Conservation (phyloP, 352 stramenopile genomes). For the Hyaloperonospora arabidopsidis region DNA sequence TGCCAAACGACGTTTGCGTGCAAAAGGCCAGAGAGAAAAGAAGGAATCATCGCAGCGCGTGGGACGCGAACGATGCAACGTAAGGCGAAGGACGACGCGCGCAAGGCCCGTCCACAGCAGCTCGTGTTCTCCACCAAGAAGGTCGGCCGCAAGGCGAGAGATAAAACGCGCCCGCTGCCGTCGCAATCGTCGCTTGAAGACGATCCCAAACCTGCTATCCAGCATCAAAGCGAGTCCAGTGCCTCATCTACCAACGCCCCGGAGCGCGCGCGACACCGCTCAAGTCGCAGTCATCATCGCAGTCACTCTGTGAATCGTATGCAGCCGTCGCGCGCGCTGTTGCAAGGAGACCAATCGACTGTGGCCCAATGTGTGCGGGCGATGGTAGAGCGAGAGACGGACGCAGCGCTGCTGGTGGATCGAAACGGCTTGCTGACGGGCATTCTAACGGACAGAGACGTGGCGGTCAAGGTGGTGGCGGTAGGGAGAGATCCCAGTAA, state of each 20-base stretch:
- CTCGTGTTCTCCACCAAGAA: constrained; percentile 70
- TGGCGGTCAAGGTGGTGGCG: constrained; percentile 90
- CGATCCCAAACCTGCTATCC: constrained; percentile 3
- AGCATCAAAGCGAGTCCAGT: constrained; percentile 7
- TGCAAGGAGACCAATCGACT: constrained; percentile 63
- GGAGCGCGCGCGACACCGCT: constrained; percentile 14
- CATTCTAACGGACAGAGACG: constrained; percentile 95
- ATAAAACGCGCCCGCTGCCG: constrained; percentile 1
- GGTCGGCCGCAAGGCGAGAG: constrained; percentile 26
- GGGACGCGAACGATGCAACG: constrained; percentile 15
- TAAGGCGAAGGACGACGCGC: constrained; percentile 25
- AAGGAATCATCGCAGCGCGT: constrained; percentile 4
- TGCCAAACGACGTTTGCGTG: constrained; percentile 5
- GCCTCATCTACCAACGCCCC: constrained; percentile 8
- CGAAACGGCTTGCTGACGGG: constrained; percentile 84
- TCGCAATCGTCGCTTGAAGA: constrained; percentile 2
- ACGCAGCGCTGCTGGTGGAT: constrained; percentile 90
- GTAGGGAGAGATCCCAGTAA: constrained; percentile 69
- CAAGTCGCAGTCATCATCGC: constrained; percentile 21
- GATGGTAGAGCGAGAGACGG: constrained; percentile 86
- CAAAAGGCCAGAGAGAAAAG: constrained; percentile 11
- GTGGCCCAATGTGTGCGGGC: constrained; percentile 71
- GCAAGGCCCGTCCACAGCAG: constrained; percentile 25
- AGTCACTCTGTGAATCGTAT: constrained; percentile 46
- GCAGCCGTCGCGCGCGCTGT: constrained; percentile 51